Percentiles rank a stretch among this genome's conserved stretches.
These are phyloP conservation scores for Paramyrothecium sp. DNA, from an alignment of 2,329 filamentous ascomycete species.

Conservation along the genomic window DNA sequence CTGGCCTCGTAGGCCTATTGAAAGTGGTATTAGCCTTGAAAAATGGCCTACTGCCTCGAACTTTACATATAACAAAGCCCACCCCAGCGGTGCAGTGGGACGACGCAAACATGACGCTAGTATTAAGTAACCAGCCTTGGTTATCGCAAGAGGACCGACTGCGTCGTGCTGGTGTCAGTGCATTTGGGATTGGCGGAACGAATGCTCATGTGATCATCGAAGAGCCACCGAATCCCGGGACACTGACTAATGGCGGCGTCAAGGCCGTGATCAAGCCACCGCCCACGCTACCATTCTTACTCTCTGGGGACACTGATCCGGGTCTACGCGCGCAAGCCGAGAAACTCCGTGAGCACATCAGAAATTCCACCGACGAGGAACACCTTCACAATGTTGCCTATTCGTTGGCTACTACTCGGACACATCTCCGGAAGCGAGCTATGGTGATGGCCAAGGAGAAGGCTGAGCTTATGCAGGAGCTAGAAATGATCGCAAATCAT, in stretches of 20 bases:
- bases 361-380: not conserved
- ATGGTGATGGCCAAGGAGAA: conserved; percentile 5
- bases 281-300: not conserved
- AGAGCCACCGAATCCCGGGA: conserved; percentile 18
- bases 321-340: conserved; percentile 9
- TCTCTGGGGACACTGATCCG: conserved; percentile 8
- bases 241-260: not conserved
- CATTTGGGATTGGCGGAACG: conserved; percentile 49
- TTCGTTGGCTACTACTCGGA: conserved; percentile 9
- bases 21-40: conserved; percentile 44
- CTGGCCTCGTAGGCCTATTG: conserved; percentile 55
- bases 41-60: conserved; percentile 36
- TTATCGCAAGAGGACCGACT: conserved; percentile 15
- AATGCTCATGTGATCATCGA: conserved; percentile 42
- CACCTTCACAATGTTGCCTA: conserved; percentile 7
- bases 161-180: conserved; percentile 43
- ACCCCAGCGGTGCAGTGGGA: conserved; percentile 10
- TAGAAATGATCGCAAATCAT: not conserved
- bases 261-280: not conserved
- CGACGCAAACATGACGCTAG: conserved; percentile 7
- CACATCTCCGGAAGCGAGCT: conserved; percentile 6
- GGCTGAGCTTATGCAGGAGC: conserved; percentile 2
- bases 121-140: conserved; percentile 7
- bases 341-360: conserved; percentile 7
- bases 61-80: conserved; percentile 8